Percentiles rank a stretch among this genome's conserved stretches.
phyloP scores from a whole-genome alignment of 805 yeast genomes.

The Candida chauliodis region DNA sequence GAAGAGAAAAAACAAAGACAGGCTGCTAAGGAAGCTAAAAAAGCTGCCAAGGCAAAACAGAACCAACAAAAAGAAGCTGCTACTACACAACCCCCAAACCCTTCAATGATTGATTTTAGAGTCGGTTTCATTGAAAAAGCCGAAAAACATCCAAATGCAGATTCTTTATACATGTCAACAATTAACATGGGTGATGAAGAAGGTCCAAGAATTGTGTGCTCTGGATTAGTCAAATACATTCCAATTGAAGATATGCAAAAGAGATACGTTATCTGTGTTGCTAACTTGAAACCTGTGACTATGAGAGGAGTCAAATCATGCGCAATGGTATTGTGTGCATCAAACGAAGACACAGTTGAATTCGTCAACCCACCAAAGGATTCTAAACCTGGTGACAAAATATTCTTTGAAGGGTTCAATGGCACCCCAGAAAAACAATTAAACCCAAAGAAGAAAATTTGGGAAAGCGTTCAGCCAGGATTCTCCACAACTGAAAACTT shows the following conservation, averaged over 20 bases:
- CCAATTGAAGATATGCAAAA: slow-evolving; percentile 94
- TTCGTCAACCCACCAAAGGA: slow-evolving; percentile 94
- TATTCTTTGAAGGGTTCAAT: slow-evolving; percentile 89
- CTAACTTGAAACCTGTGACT: slow-evolving; percentile 94
- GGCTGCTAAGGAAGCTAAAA: slow-evolving; percentile 61
- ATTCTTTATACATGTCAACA: slow-evolving; percentile 91
- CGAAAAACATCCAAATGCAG: slow-evolving; percentile 96
- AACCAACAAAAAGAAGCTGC: slow-evolving; percentile 47
- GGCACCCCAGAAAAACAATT: slow-evolving; percentile 86
- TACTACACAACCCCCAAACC: slow-evolving; percentile 62
- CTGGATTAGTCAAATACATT: slow-evolving; percentile 88
- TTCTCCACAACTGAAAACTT: slow-evolving; percentile 76
- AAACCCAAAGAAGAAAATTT: slow-evolving; percentile 97
- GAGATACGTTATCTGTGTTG: slow-evolving; percentile 84
- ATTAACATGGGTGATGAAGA: slow-evolving; percentile 95
- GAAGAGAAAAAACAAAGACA: slow-evolving; percentile 58
- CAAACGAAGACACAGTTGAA: slow-evolving; percentile 72
- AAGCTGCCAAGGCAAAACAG: slow-evolving; percentile 53
- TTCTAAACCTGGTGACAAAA: slow-evolving; percentile 91
- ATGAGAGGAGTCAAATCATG: slow-evolving; percentile 96
- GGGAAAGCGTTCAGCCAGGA: slow-evolving; percentile 92
- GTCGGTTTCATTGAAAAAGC: slow-evolving; percentile 98
- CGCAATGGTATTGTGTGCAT: slow-evolving; percentile 97
- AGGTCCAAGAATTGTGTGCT: slow-evolving; percentile 97
- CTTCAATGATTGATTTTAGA: slow-evolving; percentile 85